A percentile compares a stretch with the other conserved stretches of the same genome.
Conservation (phyloP, 2,329 filamentous ascomycete genomes). For the Colletotrichum zoysiae region DNA sequence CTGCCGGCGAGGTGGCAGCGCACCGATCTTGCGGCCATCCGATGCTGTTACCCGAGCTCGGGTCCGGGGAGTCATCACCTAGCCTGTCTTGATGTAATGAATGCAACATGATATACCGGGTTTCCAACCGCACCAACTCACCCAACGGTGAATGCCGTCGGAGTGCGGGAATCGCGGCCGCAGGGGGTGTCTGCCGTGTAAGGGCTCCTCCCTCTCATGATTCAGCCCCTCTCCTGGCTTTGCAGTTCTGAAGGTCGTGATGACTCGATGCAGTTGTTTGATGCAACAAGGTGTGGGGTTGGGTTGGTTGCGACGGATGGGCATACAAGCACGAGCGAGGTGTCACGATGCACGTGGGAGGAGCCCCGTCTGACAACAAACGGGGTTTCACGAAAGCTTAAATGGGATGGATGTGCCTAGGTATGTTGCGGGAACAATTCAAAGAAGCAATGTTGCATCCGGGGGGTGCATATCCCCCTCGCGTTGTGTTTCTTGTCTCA, state of each 20-base stretch:
- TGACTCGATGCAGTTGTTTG: neutral
- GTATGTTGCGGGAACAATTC: neutral
- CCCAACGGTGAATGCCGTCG: too few species aligned
- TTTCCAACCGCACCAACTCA: too few species aligned
- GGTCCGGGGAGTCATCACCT: neutral
- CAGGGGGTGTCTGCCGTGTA: conserved; percentile 3
- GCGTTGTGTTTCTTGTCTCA: conserved; percentile 16
- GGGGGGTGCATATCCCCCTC: neutral
- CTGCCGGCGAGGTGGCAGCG: neutral
- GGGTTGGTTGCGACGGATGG: neutral
- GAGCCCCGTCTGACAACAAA: neutral
- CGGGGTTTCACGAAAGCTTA: conserved; percentile 3
- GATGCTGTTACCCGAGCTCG: neutral
- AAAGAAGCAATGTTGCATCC: conserved; percentile 19
- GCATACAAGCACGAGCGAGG: neutral
- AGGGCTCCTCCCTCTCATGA: neutral
- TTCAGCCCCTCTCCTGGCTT: conserved; percentile 38
- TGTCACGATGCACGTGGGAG: neutral
- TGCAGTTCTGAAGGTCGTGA: conserved; percentile 45
- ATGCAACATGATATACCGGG: neutral
- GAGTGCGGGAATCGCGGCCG: neutral
- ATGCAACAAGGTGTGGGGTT: neutral
- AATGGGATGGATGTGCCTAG: neutral
- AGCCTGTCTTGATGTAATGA: neutral
- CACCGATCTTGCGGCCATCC: neutral